These are phyloP conservation scores for Cardamine resedifolia DNA, from an alignment of 345 rosid species.

Conservation along the genomic window DNA sequence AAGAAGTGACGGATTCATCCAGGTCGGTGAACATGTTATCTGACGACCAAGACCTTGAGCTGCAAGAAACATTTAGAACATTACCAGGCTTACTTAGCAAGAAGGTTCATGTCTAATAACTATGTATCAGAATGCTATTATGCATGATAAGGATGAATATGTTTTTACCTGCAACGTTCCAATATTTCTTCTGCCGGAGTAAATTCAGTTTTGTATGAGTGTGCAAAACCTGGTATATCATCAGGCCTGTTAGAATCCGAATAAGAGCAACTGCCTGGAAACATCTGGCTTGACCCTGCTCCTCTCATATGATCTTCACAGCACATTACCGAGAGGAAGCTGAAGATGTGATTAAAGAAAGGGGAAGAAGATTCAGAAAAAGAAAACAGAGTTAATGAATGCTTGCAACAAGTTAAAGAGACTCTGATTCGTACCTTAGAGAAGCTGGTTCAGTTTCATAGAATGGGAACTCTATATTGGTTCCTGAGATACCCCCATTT, in stretches of 20 bases:
- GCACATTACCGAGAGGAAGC: slow-evolving; percentile 19
- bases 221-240: slow-evolving; percentile 33
- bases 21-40: slow-evolving; percentile 38
- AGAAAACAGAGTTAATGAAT: neutral
- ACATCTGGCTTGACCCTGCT: slow-evolving; percentile 15
- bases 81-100: neutral
- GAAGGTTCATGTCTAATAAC: neutral
- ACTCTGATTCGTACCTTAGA: slow-evolving; percentile 17
- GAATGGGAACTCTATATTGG: slow-evolving; percentile 23
- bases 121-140: slow-evolving; percentile 13
- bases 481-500: slow-evolving; percentile 29
- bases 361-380: neutral
- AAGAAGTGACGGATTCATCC: slow-evolving; percentile 39
- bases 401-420: slow-evolving; percentile 12
- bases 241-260: neutral
- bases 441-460: slow-evolving; percentile 35
- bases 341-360: slow-evolving; percentile 5
- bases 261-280: slow-evolving; percentile 27
- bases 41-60: slow-evolving; percentile 30
- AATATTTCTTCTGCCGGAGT: slow-evolving; percentile 31
- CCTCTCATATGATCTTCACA: slow-evolving; percentile 25
- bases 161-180: slow-evolving; percentile 33
- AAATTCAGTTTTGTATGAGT: slow-evolving; percentile 27
- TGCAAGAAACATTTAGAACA: slow-evolving; percentile 18
- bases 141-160: neutral